Percentiles rank a stretch among this genome's conserved stretches.
Conservation (phyloP, 345 rosid species). For the Punica granatum region DNA sequence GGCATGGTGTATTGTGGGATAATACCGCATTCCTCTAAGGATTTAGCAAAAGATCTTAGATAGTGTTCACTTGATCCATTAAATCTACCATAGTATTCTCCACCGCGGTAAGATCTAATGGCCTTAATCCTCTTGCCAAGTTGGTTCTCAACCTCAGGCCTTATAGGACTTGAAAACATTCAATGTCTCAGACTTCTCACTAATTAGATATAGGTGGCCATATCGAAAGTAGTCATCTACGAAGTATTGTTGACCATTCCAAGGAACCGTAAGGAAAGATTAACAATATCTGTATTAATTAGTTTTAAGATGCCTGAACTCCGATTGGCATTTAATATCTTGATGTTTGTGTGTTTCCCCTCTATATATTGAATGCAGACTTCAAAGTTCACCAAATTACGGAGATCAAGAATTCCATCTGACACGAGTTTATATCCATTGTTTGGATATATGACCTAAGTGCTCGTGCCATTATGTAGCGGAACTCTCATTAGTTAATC, state of each 20-base stretch:
- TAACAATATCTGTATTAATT: slow-evolving; percentile 13
- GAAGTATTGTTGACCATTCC: slow-evolving; percentile 11
- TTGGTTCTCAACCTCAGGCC: not conserved
- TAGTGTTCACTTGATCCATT: too few relatives aligned
- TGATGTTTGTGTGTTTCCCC: slow-evolving; percentile 14
- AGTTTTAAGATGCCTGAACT: slow-evolving; percentile 7
- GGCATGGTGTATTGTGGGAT: slow-evolving; percentile 2
- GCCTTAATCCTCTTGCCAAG: too few relatives aligned
- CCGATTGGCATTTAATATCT: slow-evolving; percentile 6
- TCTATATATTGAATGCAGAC: slow-evolving; percentile 9
- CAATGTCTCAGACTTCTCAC: slow-evolving; percentile 6
- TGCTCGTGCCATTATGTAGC: not conserved
- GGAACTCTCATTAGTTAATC: slow-evolving; percentile 5
- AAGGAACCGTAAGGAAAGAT: too few relatives aligned
- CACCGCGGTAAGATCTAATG: too few relatives aligned
- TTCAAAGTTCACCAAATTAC: slow-evolving; percentile 7
- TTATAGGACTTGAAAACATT: not conserved
- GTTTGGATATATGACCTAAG: slow-evolving; percentile 9
- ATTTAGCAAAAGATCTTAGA: too few relatives aligned
- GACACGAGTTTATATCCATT: slow-evolving; percentile 7
- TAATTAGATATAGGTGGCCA: too few relatives aligned
- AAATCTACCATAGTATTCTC: too few relatives aligned
- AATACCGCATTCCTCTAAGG: too few relatives aligned
- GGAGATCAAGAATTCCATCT: slow-evolving; percentile 8
- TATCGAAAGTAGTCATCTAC: too few relatives aligned